Conservation (phyloP, 176 grass and related monocot genomes). For the Tillandsia fasciculata region DNA sequence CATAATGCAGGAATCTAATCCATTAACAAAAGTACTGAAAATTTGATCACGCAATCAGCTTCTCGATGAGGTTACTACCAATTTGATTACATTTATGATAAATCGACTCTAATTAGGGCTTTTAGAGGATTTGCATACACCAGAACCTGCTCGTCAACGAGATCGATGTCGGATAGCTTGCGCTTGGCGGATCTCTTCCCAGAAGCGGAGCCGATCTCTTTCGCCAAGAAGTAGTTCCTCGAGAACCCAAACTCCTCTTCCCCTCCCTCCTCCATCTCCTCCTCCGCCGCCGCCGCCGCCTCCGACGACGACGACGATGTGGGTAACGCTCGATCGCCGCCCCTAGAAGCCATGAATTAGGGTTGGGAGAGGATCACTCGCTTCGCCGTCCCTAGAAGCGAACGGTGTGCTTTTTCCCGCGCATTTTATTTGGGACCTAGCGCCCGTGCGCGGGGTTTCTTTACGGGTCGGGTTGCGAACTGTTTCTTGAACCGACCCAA, state of each 20-base stretch:
- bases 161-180: conserved; percentile 69
- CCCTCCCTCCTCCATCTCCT: conserved; percentile 30
- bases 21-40: not conserved
- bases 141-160: conserved; percentile 66
- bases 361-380: too few species aligned
- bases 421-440: too few species aligned
- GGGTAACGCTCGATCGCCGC: not conserved
- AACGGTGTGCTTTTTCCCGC: not conserved
- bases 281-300: conserved; percentile 19
- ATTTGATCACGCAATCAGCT: too few species aligned
- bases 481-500: too few species aligned
- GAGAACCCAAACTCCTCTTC: conserved; percentile 61
- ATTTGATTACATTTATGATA: too few species aligned
- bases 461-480: too few species aligned
- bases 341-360: conserved; percentile 30
- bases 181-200: conserved; percentile 42
- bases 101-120: not conserved
- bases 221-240: conserved; percentile 90
- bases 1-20: not conserved
- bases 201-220: conserved; percentile 57
- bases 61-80: too few species aligned
- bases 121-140: not conserved
- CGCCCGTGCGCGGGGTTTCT: too few species aligned
- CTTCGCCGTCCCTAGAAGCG: too few species aligned
- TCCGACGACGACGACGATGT: not conserved